Conservation (phyloP, 768 basidiomycete genomes). For the Tulasnella sp. region DNA sequence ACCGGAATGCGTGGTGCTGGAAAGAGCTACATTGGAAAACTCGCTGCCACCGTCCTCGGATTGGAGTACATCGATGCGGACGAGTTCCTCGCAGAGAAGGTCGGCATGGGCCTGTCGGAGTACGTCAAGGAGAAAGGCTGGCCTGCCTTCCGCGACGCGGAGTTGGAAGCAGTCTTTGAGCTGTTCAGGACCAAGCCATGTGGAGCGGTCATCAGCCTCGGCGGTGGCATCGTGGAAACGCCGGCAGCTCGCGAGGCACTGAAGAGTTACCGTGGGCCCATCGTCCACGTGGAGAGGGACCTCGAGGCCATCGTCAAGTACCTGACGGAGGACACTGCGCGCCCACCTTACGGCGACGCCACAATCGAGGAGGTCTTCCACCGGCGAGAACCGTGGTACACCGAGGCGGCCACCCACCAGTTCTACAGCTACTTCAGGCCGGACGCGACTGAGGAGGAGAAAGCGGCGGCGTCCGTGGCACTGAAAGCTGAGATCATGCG, state of each 20-base stretch:
- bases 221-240: constrained; percentile 93
- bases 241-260: constrained; percentile 72
- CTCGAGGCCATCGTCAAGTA: constrained; percentile 81
- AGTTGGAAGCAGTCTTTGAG: constrained; percentile 68
- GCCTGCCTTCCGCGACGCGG: constrained; percentile 84
- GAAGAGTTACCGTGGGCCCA: constrained; percentile 63
- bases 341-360: constrained; percentile 85
- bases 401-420: constrained; percentile 77
- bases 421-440: constrained; percentile 72
- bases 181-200: constrained; percentile 60
- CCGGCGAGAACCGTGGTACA: constrained; percentile 85
- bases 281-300: constrained; percentile 83
- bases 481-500: constrained; percentile 61
- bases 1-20: constrained; percentile 98
- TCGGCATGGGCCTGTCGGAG: constrained; percentile 63
- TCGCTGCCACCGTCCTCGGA: constrained; percentile 72
- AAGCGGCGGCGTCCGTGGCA: not conserved
- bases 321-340: constrained; percentile 69
- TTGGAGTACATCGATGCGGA: constrained; percentile 88
- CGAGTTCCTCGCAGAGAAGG: constrained; percentile 66
- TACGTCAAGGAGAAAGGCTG: constrained; percentile 86
- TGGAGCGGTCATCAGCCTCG: constrained; percentile 82
- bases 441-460: constrained; percentile 17
- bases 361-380: constrained; percentile 79
- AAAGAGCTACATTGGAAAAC: constrained; percentile 83